Evolutionary conservation across 208 protist species (phyloP).

Genomic region (Leptomonas pyrrhocoris): DNA sequence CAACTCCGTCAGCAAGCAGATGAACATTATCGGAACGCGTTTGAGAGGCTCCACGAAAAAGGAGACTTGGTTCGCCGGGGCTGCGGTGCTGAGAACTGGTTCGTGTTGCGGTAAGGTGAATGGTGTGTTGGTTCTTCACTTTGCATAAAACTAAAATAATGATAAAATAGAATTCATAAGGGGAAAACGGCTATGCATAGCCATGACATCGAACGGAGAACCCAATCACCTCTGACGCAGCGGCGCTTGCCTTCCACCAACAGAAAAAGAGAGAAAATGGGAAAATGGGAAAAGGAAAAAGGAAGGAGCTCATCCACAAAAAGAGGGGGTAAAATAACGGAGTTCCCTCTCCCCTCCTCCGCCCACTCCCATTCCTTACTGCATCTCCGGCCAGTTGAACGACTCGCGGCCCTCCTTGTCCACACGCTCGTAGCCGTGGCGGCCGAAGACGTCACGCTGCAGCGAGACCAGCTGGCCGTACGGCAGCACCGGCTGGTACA

Average conservation of each 20-base stretch:
- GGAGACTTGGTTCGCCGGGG: too few relatives aligned
- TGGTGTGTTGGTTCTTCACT: too few relatives aligned
- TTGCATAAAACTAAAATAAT: too few relatives aligned
- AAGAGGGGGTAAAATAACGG: too few relatives aligned
- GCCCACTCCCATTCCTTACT: slow-evolving; percentile 42
- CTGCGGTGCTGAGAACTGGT: too few relatives aligned
- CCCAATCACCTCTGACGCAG: not conserved
- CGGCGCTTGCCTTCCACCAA: not conserved
- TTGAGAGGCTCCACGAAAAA: too few relatives aligned
- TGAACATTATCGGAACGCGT: too few relatives aligned
- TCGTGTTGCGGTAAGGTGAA: too few relatives aligned
- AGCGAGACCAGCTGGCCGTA: slow-evolving; percentile 92
- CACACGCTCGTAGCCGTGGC: slow-evolving; percentile 89
- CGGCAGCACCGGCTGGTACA: slow-evolving; percentile 74
- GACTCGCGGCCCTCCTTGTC: slow-evolving; percentile 84
- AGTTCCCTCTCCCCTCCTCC: not conserved
- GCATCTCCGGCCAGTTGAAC: slow-evolving; percentile 83
- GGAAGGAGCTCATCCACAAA: not conserved
- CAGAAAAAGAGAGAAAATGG: slow-evolving; percentile 2
- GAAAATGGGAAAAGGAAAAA: slow-evolving; percentile 2
- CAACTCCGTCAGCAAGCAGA: too few relatives aligned
- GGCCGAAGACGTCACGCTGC: slow-evolving; percentile 91
- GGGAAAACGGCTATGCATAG: not conserved
- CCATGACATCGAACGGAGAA: too few relatives aligned
- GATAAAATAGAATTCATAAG: too few relatives aligned